Base-by-base conservation (phyloP, 164 flowering plant species). In the Stephania yunnanensis region DNA sequence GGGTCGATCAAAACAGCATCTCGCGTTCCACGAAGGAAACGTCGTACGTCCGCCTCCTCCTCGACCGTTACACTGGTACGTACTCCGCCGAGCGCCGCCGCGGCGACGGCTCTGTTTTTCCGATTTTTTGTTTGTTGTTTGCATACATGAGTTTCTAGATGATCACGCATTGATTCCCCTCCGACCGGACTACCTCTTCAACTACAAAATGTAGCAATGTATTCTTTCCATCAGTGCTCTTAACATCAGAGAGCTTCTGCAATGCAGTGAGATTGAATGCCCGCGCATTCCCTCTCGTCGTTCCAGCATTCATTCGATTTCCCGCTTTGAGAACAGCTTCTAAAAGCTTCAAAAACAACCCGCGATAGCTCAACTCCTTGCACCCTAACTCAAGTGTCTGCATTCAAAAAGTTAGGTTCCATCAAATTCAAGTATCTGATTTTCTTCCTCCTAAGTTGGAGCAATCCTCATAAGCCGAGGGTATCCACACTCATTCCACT, bases 241-340 rank as follows among this genome's bases (percentile, higher is more conserved):
- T 90, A 12, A 92, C 87, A 71, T 92, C 97, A 2, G 92, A 86
- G 11, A 93, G 89, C 76, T 92, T 92, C 17, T 83, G 75, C 1
- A 92, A 84, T 65, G 97, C 82, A 12, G 82, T 83, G 2, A 93
- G 85, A 66, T 89, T 88, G 79, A 93, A 93, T 15, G 90, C 97
- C 70, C 0, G 89, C 11, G 97, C 98, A 78, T 93, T 85, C 10
- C 98, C 98, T 81, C 95, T 84, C 7, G 97, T 78, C 0, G 98
- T 93, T 50, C 98, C 98, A 7, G 92, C 94, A 78, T 93, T 93
- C 87, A 92, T 85, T 10, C 87, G 83, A 61, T 93, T 93, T 1
- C 98, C 98, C 10, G 98, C 95, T 74, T 91, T 93, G 69, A 93
- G 91, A 52, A 93, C 82, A 3, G 98, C 95, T 79, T 93, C 97